Percentiles rank a stretch among this genome's conserved stretches.
phyloP scores from a whole-genome alignment of 2,329 filamentous ascomycete species.

The Phialocephala sp. region DNA sequence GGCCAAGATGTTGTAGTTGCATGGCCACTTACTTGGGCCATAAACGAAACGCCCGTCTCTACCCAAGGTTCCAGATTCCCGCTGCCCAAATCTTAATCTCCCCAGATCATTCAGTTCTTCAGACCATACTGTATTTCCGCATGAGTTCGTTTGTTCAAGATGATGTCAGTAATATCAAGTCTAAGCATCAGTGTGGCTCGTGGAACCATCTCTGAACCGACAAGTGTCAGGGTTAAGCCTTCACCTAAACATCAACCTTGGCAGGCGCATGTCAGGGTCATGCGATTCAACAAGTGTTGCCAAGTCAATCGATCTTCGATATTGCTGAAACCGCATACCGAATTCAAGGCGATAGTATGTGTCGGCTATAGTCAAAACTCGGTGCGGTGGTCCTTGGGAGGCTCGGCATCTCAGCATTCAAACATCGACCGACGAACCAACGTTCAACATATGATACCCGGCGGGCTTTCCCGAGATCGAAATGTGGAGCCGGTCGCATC shows the following conservation, averaged over 20 bases:
- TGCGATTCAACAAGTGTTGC: neutral
- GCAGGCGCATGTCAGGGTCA: neutral
- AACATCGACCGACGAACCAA: neutral
- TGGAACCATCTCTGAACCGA: neutral
- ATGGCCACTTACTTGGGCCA: neutral
- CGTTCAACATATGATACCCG: neutral
- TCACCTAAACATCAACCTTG: neutral
- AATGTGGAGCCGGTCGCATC: constrained; percentile 19
- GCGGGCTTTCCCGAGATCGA: constrained; percentile 3
- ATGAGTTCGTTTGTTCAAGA: neutral
- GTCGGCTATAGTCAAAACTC: neutral
- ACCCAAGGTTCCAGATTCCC: neutral
- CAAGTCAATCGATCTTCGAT: neutral
- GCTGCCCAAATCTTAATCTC: neutral
- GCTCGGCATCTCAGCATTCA: neutral
- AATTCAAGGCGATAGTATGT: neutral
- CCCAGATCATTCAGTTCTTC: neutral
- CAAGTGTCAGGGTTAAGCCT: neutral
- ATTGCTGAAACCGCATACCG: neutral
- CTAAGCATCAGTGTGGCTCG: neutral
- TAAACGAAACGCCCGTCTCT: neutral
- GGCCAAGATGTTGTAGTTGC: neutral
- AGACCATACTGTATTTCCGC: neutral
- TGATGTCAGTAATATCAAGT: neutral
- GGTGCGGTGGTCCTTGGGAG: neutral